phyloP scores from a whole-genome alignment of 116 monocot genomes.

The Cymodocea nodosa region DNA sequence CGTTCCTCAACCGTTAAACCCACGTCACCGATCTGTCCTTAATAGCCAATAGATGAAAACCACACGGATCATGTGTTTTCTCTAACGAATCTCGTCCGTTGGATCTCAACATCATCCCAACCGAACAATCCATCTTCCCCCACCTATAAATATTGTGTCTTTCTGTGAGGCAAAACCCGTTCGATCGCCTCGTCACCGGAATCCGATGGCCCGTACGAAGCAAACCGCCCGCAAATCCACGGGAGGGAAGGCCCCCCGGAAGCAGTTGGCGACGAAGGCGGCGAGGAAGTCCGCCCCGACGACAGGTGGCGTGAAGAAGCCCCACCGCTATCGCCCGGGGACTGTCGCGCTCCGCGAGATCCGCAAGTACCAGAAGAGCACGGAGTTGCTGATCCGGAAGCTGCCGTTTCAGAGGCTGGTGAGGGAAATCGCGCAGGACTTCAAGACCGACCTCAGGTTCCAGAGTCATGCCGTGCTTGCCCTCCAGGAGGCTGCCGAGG shows the following conservation, averaged over 20 bases:
- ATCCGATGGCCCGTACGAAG: constrained; percentile 11
- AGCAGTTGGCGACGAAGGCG: constrained; percentile 9
- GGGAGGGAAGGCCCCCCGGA: constrained; percentile 14
- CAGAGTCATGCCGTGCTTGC: constrained; percentile 12
- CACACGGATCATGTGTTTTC: constrained; percentile 2
- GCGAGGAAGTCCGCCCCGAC: constrained; percentile 12
- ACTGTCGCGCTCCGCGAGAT: constrained; percentile 12
- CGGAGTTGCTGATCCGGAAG: constrained; percentile 12
- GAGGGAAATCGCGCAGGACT: constrained; percentile 13
- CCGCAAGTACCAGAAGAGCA: constrained; percentile 15
- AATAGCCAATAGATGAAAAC: neutral
- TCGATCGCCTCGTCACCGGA: neutral
- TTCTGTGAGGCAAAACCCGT: neutral
- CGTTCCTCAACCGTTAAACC: neutral
- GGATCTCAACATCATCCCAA: neutral
- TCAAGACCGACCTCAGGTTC: constrained; percentile 13
- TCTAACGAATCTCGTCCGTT: neutral
- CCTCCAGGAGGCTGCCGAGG: constrained; percentile 10
- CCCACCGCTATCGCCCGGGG: constrained; percentile 12
- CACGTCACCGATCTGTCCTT: neutral
- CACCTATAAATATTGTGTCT: neutral
- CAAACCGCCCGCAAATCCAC: constrained; percentile 15
- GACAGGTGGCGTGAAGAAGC: constrained; percentile 11
- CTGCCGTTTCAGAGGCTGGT: constrained; percentile 13
- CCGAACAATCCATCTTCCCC: neutral